phyloP scores from a whole-genome alignment of 768 basidiomycete genomes.

The Auriscalpium vulgare region DNA sequence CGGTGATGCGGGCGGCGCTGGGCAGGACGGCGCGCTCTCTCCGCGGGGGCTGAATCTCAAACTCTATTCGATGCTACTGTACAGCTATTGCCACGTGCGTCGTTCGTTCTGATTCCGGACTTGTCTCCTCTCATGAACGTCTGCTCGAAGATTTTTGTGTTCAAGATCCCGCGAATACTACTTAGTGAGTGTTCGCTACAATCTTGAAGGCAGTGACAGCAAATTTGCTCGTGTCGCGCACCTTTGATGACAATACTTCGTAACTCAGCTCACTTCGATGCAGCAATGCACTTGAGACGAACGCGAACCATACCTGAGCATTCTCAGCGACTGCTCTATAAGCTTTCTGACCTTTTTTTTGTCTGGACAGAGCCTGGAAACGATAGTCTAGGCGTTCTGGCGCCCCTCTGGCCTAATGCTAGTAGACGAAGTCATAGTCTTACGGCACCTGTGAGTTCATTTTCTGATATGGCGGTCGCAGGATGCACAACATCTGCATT shows the following conservation, averaged over 20 bases:
- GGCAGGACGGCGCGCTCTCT: neutral
- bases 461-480: conserved; percentile 14
- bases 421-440: neutral
- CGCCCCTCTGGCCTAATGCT: neutral
- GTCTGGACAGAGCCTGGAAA: neutral
- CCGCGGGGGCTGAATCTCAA: conserved; percentile 2
- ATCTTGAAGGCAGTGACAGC: too few species aligned
- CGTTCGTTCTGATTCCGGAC: neutral
- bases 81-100: conserved; percentile 8
- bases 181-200: too few species aligned
- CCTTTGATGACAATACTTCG: conserved; percentile 25
- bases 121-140: neutral
- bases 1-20: neutral
- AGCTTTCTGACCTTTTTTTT: neutral
- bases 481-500: conserved; percentile 41
- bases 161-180: too few species aligned
- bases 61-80: conserved; percentile 4
- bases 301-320: conserved; percentile 34
- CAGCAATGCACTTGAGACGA: conserved; percentile 45
- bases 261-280: conserved; percentile 67
- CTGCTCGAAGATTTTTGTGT: too few species aligned
- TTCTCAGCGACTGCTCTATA: neutral
- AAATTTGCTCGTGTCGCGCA: neutral
- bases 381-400: too few species aligned
- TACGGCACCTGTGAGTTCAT: conserved; percentile 20